These are phyloP conservation scores for Bombardia bombarda DNA, from an alignment of 495 filamentous ascomycete genomes.

Conservation along the genomic window DNA sequence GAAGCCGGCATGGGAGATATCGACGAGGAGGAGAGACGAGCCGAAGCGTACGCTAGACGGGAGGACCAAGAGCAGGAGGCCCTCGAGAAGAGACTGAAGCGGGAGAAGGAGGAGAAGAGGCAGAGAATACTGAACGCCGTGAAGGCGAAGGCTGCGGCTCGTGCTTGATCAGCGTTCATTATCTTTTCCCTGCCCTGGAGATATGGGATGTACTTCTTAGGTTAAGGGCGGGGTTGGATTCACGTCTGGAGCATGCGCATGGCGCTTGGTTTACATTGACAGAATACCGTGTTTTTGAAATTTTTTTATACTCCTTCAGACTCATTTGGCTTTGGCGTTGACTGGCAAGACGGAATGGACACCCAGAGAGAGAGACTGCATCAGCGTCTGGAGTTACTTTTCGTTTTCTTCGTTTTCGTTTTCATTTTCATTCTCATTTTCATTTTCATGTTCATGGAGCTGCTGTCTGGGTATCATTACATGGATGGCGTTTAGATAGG, in stretches of 20 bases:
- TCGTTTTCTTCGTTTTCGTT: no score
- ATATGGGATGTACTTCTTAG: no score
- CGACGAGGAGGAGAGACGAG: constrained; percentile 48
- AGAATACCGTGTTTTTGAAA: no score
- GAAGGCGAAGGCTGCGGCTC: constrained; percentile 13
- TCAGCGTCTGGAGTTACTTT: constrained; percentile 14
- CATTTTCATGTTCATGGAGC: no score
- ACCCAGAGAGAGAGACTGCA: constrained; percentile 17
- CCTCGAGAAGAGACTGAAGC: constrained; percentile 33
- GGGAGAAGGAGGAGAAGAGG: constrained; percentile 39
- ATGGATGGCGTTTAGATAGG: neutral
- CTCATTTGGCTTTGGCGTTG: constrained; percentile 12
- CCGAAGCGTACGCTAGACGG: constrained; percentile 35
- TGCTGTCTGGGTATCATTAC: neutral
- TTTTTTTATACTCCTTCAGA: no score
- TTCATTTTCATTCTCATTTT: no score
- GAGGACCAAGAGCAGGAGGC: constrained; percentile 46
- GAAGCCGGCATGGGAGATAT: constrained; percentile 54
- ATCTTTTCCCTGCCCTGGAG: no score
- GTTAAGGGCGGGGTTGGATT: no score
- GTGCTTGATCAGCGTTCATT: no score
- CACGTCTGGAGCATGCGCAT: no score
- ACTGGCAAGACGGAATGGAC: constrained; percentile 9
- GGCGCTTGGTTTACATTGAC: no score
- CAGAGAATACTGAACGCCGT: constrained; percentile 8